Percentiles rank a stretch among this genome's conserved stretches.
phyloP scores from a whole-genome alignment of 2,329 filamentous ascomycete species.

The Colletotrichum tropicicola region DNA sequence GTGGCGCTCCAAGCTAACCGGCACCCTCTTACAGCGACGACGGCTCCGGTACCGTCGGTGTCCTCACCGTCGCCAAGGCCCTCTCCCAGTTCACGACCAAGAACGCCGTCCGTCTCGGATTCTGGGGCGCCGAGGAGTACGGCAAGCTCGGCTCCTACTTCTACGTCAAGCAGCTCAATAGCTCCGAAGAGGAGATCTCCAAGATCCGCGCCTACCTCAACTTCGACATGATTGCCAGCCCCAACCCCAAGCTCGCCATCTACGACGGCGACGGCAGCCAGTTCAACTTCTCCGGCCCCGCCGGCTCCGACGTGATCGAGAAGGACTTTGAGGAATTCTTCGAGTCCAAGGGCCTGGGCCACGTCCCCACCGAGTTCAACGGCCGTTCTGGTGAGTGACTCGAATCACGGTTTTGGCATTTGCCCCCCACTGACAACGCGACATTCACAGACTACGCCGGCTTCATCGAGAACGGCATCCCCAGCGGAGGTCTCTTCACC shows the following conservation, averaged over 20 bases:
- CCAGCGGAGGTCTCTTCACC: constrained; percentile 74
- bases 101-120: constrained; percentile 59
- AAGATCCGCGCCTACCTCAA: constrained; percentile 65
- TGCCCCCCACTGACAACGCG: not conserved
- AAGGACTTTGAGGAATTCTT: constrained; percentile 67
- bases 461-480: constrained; percentile 73
- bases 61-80: constrained; percentile 55
- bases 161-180: constrained; percentile 53
- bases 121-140: constrained; percentile 62
- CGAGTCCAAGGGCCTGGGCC: constrained; percentile 54
- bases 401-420: no score
- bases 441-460: constrained; percentile 67
- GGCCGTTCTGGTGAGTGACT: constrained; percentile 59
- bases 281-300: constrained; percentile 62
- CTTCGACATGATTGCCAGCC: constrained; percentile 64
- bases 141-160: constrained; percentile 58
- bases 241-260: constrained; percentile 61
- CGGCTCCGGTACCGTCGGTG: constrained; percentile 61
- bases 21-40: constrained; percentile 54
- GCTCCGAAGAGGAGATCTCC: constrained; percentile 52
- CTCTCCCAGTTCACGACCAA: constrained; percentile 53
- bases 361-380: constrained; percentile 70
- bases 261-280: constrained; percentile 70
- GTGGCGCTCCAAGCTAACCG: not conserved
- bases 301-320: constrained; percentile 68